Base-by-base conservation (phyloP, 805 yeast genomes). In the Metschnikowia sp. region DNA sequence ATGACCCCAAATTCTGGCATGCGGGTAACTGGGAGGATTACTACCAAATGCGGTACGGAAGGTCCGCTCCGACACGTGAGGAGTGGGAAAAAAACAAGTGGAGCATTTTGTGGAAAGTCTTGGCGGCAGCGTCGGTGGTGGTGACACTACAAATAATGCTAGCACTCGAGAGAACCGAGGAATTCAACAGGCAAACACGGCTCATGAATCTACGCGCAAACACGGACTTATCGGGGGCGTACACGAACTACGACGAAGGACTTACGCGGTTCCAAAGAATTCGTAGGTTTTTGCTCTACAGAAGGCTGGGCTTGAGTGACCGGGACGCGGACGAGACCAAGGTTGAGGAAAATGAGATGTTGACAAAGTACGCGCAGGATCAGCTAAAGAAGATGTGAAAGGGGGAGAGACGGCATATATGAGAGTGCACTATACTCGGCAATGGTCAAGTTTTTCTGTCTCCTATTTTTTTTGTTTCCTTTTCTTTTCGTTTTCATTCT, bases 11-110 rank as follows among this genome's bases (percentile, higher is more conserved):
- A 32, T 82, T 82, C 60, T 79, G 84, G 81, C 76, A 69, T 41
- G 84, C 86, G 0, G 82, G 82, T 0, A 77, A 78, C 0, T 81
- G 86, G 86, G 85, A 81, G 52, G 87, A 82, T 48, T 76, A 74
- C 58, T 76, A 80, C 70, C 59, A 64, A 36, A 68, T 74, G 70
- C 63, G 62, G 56, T 64, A 68, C 47, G 58, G 67, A 31, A 54
- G 72, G 26, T 45, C 50, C 15, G 74, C 74, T 4, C 77, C 73
- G 19, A 67, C 79, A 45, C 60, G 62, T 55, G 69, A 68, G 51
- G 70, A 70, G 55, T 50, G 68, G 53, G 68, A 68, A 62, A 73
- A 63, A 57, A 74, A 69, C 61, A 73, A 73, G 54, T 70, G 68
- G 64, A 66, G 64, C 57, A 69, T 75, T 44, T 64, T 73, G 44